A percentile compares a stretch with the other conserved stretches of the same genome.
Evolutionary conservation across 768 basidiomycete genomes (phyloP).

Genomic region (Leccinum uliginosum): DNA sequence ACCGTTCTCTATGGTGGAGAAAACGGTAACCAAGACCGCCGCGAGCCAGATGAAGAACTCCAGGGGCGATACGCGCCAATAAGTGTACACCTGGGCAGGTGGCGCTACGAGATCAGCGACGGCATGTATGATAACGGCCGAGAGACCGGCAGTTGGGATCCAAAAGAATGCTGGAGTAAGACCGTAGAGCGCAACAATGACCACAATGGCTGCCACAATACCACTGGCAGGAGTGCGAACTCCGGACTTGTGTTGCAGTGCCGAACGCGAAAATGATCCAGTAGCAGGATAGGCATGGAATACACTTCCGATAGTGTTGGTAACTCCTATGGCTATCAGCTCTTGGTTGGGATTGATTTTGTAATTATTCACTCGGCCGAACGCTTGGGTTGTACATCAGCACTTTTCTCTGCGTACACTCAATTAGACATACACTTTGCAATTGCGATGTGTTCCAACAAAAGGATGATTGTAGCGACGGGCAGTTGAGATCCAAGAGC

Average conservation of each 20-base stretch:
- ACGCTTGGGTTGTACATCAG: not conserved
- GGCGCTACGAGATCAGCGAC: not conserved
- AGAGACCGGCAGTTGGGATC: not conserved
- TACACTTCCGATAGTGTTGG: not conserved
- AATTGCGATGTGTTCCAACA: not conserved
- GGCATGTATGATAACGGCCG: not conserved
- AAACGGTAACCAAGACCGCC: not conserved
- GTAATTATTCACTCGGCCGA: not conserved
- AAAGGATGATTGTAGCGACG: not conserved
- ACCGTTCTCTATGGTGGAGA: not conserved
- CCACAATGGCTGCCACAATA: not conserved
- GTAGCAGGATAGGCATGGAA: not conserved
- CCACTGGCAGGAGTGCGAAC: not conserved
- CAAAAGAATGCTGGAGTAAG: not conserved
- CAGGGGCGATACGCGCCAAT: not conserved
- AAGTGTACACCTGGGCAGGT: not conserved
- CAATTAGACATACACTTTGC: not conserved
- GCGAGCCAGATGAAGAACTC: not conserved
- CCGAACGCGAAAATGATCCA: not conserved
- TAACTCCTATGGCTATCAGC: not conserved
- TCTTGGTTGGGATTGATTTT: not conserved
- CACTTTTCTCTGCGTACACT: not conserved
- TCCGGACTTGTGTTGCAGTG: not conserved
- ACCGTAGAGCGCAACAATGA: not conserved
- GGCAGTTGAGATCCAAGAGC: not conserved